Base-by-base conservation (phyloP, 2,329 filamentous ascomycete species). In the Exserohilum turcica region DNA sequence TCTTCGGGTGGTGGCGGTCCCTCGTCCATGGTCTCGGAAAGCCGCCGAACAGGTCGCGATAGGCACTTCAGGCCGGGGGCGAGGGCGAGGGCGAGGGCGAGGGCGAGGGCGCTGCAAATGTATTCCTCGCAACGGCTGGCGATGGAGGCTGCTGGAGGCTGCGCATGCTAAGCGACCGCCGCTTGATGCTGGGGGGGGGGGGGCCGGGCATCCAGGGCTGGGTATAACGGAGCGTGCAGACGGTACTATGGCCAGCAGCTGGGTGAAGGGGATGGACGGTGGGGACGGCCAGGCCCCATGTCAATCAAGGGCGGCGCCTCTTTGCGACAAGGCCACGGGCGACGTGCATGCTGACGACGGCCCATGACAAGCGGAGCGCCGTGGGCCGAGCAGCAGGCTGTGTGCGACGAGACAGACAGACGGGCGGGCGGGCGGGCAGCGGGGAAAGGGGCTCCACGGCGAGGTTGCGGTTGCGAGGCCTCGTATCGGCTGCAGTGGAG, bases 1-100 rank as follows among this genome's bases (percentile, higher is more conserved):
- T 63, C 62, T 57, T 68, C 70, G 71, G 71, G 69, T 68, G 56
- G 69, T 72, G 71, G 70, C 71, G 64, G 67, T 59, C 56, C 66
- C 68, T 65, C 60, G 44, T 71, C 70, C 71, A 73, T 74, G 70
- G 70, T 60, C 52, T 57, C 67, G 70, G 70, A 70, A 63, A 59
- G 60, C 50, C 56, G 56, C 57, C 48, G 53, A 57, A 39, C 51
- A 29, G 46, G 21, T 60, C 60, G 60, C 37, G 54, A 52, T 51
- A 48, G 44, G 46, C 43, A 43, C 50, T 40, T 48, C 54, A 40
- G 62, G 60, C 55, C 46, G 38, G 56, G 24, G 63, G 59, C 40
- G 56, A 56, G 43, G 47, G 53, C 56, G 50, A 28, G 38, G 43
- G 33, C 28, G 32, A 32, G 7, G 27, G 51, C 38, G 54, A 27